Evolutionary conservation across 2,329 filamentous ascomycete genomes (phyloP), one percentile per base, ranked within the genome.

Genomic region (Fusarium drepaniforme): DNA sequence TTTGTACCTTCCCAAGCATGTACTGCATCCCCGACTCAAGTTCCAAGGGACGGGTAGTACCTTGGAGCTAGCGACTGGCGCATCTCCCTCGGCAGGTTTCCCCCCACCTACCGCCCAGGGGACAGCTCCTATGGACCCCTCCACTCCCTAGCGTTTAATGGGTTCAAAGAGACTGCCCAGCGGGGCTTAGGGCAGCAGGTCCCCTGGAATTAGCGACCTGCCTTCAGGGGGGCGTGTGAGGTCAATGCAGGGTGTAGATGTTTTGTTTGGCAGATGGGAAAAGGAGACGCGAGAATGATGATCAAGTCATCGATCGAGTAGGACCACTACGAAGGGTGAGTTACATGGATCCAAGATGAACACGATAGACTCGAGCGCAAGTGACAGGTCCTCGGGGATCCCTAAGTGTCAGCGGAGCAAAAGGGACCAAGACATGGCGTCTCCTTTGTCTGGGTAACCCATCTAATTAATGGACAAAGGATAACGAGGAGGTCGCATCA

Each of bases 11-110:
- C 53, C 53, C 30, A 38, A 37, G 53, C 12, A 28, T 11, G 57
- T 28, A 44, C 28, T 15, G 60, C 42, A 63, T 53, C 61, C 61
- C 61, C 61, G 61, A 51, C 46, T 51, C 25, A 51, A 64, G 44
- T 64, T 64, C 61, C 61, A 64, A 64, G 44, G 61, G 61, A 64
- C 61, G 61, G 61, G 61, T 64, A 64, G 61, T 53, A 53, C 61
- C 61, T 64, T 64, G 33, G 61, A 56, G 61, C 61, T 64, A 64
- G 46, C 61, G 61, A 40, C 61, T 53, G 61, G 61, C 61, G 59
- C 59, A 46, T 40, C 46, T 42, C 44, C 61, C 61, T 38, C 35
- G 30, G 42, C n/a, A 33, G 23, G 30, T 8, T 16, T 16, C 42
- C 58, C 58, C 42, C 28, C 60, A 62, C 21, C 49, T 56, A 33